Percentiles rank a stretch among this genome's conserved stretches.
Evolutionary conservation across 164 flowering plant genomes (phyloP).

Genomic region (Santalum album): DNA sequence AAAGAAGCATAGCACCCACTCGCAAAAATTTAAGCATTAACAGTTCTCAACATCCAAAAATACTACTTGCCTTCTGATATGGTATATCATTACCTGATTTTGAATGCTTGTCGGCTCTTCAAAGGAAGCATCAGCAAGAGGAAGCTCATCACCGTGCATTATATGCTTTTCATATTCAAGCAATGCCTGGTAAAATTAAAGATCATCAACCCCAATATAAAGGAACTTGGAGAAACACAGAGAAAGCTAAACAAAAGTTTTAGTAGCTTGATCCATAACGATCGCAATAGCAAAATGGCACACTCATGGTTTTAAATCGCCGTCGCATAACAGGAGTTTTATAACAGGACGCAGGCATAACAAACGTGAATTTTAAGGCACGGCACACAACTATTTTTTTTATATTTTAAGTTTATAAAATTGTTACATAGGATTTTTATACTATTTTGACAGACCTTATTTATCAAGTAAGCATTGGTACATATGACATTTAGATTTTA

Average conservation of each 20-base stretch:
- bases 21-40: neutral
- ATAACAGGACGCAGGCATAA: too few relatives aligned
- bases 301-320: too few relatives aligned
- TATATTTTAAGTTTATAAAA: too few relatives aligned
- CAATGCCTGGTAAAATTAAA: slow-evolving; percentile 32
- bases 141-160: slow-evolving; percentile 37
- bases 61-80: neutral
- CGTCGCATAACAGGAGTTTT: too few relatives aligned
- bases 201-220: neutral
- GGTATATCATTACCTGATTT: slow-evolving; percentile 26
- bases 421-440: too few relatives aligned
- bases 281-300: too few relatives aligned
- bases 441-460: too few relatives aligned
- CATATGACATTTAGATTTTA: too few relatives aligned
- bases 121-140: slow-evolving; percentile 25
- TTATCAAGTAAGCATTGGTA: too few relatives aligned
- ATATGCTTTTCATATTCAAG: slow-evolving; percentile 63
- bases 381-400: too few relatives aligned
- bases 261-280: too few relatives aligned
- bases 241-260: neutral
- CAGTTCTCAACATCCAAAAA: neutral
- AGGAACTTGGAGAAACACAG: neutral
- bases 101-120: slow-evolving; percentile 27
- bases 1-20: neutral
- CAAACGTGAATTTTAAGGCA: too few relatives aligned